Evolutionary conservation across 2,329 filamentous ascomycete genomes (phyloP).

Genomic region (Paraphaeosphaeria minitans): DNA sequence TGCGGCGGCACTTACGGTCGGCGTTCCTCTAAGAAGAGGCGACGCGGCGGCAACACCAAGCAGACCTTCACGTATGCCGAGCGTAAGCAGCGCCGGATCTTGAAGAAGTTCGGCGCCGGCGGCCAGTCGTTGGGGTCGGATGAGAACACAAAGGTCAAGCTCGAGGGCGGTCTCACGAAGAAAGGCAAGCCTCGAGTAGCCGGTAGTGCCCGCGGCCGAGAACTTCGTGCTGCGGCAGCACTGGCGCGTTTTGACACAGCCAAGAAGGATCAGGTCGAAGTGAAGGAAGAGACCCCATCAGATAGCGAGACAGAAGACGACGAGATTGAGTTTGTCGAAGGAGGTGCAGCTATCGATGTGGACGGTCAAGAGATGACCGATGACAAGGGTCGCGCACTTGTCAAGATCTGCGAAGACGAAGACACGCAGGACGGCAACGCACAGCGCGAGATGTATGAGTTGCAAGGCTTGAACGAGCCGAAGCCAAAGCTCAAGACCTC

Average conservation of each 20-base stretch:
- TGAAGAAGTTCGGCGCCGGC: slow-evolving; percentile 76
- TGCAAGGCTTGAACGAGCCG: slow-evolving; percentile 55
- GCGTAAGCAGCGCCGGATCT: slow-evolving; percentile 71
- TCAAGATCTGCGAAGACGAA: slow-evolving; percentile 78
- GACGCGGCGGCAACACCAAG: slow-evolving; percentile 48
- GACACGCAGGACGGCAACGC: slow-evolving; percentile 48
- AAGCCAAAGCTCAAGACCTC: slow-evolving; percentile 15
- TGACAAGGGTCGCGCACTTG: slow-evolving; percentile 65
- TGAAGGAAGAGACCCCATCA: slow-evolving; percentile 37
- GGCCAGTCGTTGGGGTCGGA: slow-evolving; percentile 73
- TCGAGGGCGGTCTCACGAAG: slow-evolving; percentile 68
- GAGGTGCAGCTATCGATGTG: slow-evolving; percentile 64
- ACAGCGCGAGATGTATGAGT: slow-evolving; percentile 68
- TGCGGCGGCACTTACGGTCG: slow-evolving; percentile 79
- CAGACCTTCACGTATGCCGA: slow-evolving; percentile 69
- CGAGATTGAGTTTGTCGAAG: slow-evolving; percentile 38
- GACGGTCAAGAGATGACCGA: slow-evolving; percentile 70
- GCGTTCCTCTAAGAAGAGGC: slow-evolving; percentile 59
- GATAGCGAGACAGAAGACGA: slow-evolving; percentile 46
- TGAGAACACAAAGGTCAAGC: slow-evolving; percentile 65
- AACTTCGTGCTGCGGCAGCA: slow-evolving; percentile 77
- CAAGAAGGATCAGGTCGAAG: slow-evolving; percentile 50
- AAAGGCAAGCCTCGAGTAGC: slow-evolving; percentile 74
- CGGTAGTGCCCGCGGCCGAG: slow-evolving; percentile 73
- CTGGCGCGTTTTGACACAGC: slow-evolving; percentile 69